Evolutionary conservation across 148 eudicot genomes (phyloP).

Genomic region (Polygonum aviculare): DNA sequence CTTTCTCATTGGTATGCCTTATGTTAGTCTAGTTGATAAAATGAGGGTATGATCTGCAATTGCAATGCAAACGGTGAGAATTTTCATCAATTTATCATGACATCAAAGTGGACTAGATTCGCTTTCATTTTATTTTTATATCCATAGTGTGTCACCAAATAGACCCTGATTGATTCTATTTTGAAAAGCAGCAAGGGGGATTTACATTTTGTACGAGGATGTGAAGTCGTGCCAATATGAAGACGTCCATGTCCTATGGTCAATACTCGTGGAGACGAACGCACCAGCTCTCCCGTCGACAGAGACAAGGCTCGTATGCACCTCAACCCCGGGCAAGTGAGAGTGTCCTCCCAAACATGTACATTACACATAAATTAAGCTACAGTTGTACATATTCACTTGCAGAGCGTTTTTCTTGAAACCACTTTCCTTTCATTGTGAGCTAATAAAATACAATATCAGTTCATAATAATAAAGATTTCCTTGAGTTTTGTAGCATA

Average conservation of each 20-base stretch:
- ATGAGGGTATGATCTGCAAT: too few species aligned
- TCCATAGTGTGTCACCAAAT: too few species aligned
- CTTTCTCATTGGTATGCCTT: neutral
- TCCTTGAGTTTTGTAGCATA: neutral
- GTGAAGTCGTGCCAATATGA: slow-evolving; percentile 78
- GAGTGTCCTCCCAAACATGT: slow-evolving; percentile 12
- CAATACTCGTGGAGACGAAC: slow-evolving; percentile 68
- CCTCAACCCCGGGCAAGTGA: slow-evolving; percentile 20
- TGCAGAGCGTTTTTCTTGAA: neutral
- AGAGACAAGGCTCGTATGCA: slow-evolving; percentile 26
- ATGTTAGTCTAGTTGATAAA: neutral
- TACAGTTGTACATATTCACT: neutral
- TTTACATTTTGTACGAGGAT: slow-evolving; percentile 76
- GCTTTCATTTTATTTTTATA: too few species aligned
- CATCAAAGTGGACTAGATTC: too few species aligned
- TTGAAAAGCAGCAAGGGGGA: slow-evolving; percentile 54
- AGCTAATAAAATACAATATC: neutral
- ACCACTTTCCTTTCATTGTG: neutral
- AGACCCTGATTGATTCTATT: neutral
- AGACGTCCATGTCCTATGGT: slow-evolving; percentile 86
- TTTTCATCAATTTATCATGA: too few species aligned
- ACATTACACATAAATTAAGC: slow-evolving; percentile 3
- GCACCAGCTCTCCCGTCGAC: slow-evolving; percentile 34
- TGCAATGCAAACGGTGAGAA: too few species aligned
- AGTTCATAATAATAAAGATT: neutral